These are phyloP conservation scores for Penicillium frequentans DNA, from an alignment of 2,329 filamentous ascomycete species.

Conservation along the genomic window DNA sequence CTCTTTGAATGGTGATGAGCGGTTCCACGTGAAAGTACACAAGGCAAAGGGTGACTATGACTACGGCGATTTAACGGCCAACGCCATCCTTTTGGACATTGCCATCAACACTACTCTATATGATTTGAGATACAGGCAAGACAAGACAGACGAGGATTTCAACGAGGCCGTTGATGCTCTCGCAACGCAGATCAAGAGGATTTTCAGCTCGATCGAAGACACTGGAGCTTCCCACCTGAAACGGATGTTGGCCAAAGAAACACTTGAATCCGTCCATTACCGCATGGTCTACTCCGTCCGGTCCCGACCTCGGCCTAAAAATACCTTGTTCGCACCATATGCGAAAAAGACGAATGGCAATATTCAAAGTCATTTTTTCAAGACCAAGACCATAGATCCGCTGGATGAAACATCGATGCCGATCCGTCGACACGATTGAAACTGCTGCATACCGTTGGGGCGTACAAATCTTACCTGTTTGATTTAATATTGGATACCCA, in stretches of 20 bases:
- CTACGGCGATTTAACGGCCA: slow-evolving; percentile 67
- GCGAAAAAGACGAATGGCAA: slow-evolving; percentile 12
- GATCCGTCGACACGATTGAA: slow-evolving; percentile 1
- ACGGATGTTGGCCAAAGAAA: slow-evolving; percentile 74
- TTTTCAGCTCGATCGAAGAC: slow-evolving; percentile 67
- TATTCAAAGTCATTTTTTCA: slow-evolving; percentile 11
- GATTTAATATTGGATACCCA: background rate
- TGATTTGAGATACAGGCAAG: slow-evolving; percentile 31
- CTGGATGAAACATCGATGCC: slow-evolving; percentile 3
- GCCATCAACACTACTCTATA: slow-evolving; percentile 66
- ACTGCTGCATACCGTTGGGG: background rate
- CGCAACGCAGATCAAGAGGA: slow-evolving; percentile 56
- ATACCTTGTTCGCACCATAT: slow-evolving; percentile 39
- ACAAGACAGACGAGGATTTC: slow-evolving; percentile 54
- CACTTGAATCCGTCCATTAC: slow-evolving; percentile 71
- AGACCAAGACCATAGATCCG: background rate
- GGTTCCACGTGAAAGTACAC: slow-evolving; percentile 33
- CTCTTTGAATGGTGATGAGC: slow-evolving; percentile 27
- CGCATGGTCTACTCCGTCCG: slow-evolving; percentile 71
- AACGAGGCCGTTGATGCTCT: slow-evolving; percentile 71
- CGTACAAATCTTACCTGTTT: background rate
- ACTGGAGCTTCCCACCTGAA: slow-evolving; percentile 70
- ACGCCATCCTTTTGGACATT: slow-evolving; percentile 69
- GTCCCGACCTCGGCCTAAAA: slow-evolving; percentile 59
- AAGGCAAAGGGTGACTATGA: slow-evolving; percentile 45